Base-by-base conservation (phyloP, 345 rosid species). In the Draba incana region DNA sequence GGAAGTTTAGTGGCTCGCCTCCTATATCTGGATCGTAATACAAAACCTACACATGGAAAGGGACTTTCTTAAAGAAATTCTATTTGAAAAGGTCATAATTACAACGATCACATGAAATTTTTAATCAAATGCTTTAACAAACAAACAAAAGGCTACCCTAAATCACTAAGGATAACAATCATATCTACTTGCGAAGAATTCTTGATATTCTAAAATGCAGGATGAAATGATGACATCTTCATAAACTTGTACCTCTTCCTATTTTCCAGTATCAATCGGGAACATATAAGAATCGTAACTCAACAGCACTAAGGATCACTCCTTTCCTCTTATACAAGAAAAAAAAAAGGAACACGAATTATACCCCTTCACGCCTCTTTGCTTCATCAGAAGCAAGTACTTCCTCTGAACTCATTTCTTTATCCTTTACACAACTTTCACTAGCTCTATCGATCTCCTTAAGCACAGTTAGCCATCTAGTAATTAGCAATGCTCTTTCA, bases 11-110 rank as follows among this genome's bases (percentile, higher is more conserved):
- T 16, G 95, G 97, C 58, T 80, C 86, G 39, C 95, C 96, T 47
- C 91, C 95, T 62, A 83, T 72, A 67, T 88, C 97, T 48, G 84
- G 61, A 76, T 94, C 99, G 50, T 84, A 94, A 77, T 94, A 94
- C 55, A 90, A 71, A 47, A 88, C 91, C 99, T 94, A 79, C 64
- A 66, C 46, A 71, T 37, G 51, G 59, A 66, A 71, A 46, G 59
- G 55, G 15, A 65, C 58, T 14, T n/a, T 66, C 64, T 44, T 14
- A 58, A 65, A 64, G 16, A 57, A 57, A 8, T 43, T 64, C 38
- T 50, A 14, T 13, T 64, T 44, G 3, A 59, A 57, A 15, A 10
- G 15, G 23, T 70, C 9, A 51, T 35, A n/a, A n/a, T n/a, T n/a
- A n/a, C n/a, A n/a, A n/a, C n/a, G n/a, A n/a, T n/a, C n/a, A n/a